Evolutionary conservation across 345 rosid species (phyloP).

Genomic region (Salix purpurea): DNA sequence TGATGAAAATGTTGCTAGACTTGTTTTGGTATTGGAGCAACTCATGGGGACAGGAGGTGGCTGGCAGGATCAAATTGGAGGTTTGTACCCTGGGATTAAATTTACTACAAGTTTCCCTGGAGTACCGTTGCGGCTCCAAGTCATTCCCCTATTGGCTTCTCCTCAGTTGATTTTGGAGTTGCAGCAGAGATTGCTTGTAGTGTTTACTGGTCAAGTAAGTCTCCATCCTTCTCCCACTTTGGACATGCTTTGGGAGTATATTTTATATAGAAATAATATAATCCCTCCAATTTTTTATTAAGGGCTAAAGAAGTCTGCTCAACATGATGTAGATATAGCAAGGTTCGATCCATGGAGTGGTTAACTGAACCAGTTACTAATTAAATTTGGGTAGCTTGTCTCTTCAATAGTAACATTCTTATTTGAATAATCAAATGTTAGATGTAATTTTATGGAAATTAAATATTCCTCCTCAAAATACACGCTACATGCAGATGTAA

Average conservation of each 20-base stretch:
- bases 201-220: constrained; percentile 93
- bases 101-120: constrained; percentile 89
- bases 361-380: background rate
- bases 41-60: constrained; percentile 99
- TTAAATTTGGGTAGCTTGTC: background rate
- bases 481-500: background rate
- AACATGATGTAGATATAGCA: background rate
- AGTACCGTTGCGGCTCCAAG: constrained; percentile 83
- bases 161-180: constrained; percentile 56
- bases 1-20: constrained; percentile 81
- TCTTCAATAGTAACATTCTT: background rate
- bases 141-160: constrained; percentile 67
- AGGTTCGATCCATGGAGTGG: background rate
- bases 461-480: background rate
- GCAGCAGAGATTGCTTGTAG: constrained; percentile 76
- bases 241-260: background rate
- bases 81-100: constrained; percentile 85
- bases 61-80: constrained; percentile 99
- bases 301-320: background rate
- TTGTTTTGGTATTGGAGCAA: constrained; percentile 85
- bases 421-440: background rate
- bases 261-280: background rate
- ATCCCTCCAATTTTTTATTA: background rate
- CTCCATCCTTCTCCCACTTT: background rate
- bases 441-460: background rate